Evolutionary conservation across 2,329 filamentous ascomycete genomes (phyloP).

Genomic region (Hirsutella thompsonii): DNA sequence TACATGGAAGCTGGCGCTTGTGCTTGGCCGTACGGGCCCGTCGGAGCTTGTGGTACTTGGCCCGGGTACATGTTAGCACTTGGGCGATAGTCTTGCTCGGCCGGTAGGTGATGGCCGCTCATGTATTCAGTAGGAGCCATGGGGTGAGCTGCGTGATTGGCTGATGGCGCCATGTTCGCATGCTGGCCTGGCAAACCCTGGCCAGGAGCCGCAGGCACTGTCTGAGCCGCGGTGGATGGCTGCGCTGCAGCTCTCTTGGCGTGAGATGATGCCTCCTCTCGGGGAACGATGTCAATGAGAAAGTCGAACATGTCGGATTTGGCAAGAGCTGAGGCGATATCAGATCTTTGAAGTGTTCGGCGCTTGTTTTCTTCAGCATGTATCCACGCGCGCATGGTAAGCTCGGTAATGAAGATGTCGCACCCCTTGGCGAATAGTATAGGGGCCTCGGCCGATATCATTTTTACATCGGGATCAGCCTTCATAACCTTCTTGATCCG

Average conservation of each 20-base stretch:
- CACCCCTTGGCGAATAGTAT: constrained; percentile 98
- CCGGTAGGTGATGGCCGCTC: constrained; percentile 47
- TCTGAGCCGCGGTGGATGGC: constrained; percentile 24
- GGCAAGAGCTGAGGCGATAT: constrained; percentile 87
- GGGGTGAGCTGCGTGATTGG: constrained; percentile 42
- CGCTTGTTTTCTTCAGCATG: constrained; percentile 98
- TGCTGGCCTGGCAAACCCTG: constrained; percentile 40
- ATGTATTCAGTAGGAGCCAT: constrained; percentile 53
- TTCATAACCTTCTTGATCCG: constrained; percentile 99
- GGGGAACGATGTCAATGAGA: constrained; percentile 93
- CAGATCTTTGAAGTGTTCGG: constrained; percentile 83
- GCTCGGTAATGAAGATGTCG: constrained; percentile 97
- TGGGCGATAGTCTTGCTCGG: constrained; percentile 68
- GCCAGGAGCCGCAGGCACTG: constrained; percentile 34
- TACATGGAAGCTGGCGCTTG: constrained; percentile 60
- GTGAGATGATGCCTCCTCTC: constrained; percentile 80
- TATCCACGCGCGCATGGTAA: constrained; percentile 99
- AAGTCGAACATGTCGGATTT: constrained; percentile 99
- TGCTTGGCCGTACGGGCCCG: constrained; percentile 62
- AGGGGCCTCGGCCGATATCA: constrained; percentile 97
- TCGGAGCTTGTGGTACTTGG: constrained; percentile 61
- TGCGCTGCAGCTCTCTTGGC: constrained; percentile 60
- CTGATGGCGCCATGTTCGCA: constrained; percentile 34
- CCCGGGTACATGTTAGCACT: constrained; percentile 71
- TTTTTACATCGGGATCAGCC: constrained; percentile 96